phyloP scores from a whole-genome alignment of 768 basidiomycete genomes.

The Boletus huronensis region DNA sequence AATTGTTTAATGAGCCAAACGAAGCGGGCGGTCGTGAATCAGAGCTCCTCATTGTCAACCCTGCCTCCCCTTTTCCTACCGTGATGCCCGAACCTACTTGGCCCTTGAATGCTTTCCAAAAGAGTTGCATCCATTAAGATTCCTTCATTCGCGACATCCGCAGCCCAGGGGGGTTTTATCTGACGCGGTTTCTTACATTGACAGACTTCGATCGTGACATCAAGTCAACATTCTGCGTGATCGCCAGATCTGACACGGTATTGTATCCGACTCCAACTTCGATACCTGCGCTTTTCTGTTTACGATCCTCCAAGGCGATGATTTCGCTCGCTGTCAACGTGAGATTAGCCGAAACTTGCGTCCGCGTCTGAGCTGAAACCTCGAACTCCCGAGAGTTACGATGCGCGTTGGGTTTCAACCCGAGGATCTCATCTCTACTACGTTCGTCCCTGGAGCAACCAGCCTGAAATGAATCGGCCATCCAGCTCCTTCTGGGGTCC shows the following conservation, averaged over 20 bases:
- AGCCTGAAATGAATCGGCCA: conserved; percentile 6
- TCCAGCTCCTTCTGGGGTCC: neutral
- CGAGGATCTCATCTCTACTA: conserved; percentile 13
- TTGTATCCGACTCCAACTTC: neutral
- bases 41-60: no score
- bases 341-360: conserved; percentile 1
- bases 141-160: neutral
- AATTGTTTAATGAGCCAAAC: neutral
- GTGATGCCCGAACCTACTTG: no score
- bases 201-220: conserved; percentile 14
- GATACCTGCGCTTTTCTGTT: conserved; percentile 4
- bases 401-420: conserved; percentile 8
- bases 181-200: conserved; percentile 1
- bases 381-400: conserved; percentile 2
- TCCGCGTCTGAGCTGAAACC: conserved; percentile 5
- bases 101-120: no score
- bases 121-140: neutral
- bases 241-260: neutral
- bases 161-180: neutral
- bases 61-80: no score
- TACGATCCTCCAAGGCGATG: conserved; percentile 15
- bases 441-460: conserved; percentile 1
- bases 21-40: no score
- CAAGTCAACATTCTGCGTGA: neutral
- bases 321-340: neutral